Evolutionary conservation across 2,329 filamentous ascomycete genomes (phyloP).

Genomic region (Penicillium sp.): DNA sequence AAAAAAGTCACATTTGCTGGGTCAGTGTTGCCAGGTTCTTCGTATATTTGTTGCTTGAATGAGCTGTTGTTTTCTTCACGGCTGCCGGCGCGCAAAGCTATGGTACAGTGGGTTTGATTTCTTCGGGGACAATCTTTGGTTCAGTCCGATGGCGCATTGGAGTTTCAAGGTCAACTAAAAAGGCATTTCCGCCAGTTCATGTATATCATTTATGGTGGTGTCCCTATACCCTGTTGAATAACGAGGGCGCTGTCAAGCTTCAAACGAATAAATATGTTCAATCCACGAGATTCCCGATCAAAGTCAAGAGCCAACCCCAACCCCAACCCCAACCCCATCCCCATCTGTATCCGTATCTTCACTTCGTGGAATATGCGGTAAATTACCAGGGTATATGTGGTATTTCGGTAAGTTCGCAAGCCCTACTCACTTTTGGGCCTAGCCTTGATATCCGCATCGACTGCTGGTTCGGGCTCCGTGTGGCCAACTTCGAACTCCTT

Average conservation of each 20-base stretch:
- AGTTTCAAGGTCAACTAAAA: slow-evolving; percentile 29
- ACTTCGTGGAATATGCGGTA: neutral
- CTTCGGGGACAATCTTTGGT: slow-evolving; percentile 19
- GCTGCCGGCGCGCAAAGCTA: slow-evolving; percentile 18
- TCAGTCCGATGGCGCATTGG: slow-evolving; percentile 32
- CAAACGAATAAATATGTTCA: neutral
- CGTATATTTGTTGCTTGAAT: too few relatives aligned
- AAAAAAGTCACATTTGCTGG: too few relatives aligned
- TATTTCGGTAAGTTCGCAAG: neutral
- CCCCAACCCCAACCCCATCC: too few relatives aligned
- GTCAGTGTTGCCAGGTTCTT: too few relatives aligned
- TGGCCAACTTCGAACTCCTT: neutral
- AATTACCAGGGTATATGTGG: too few relatives aligned
- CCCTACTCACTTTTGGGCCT: neutral
- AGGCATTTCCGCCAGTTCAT: slow-evolving; percentile 14
- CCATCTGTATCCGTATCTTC: neutral
- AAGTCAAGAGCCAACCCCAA: neutral
- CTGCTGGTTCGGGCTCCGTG: neutral
- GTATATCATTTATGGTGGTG: slow-evolving; percentile 25
- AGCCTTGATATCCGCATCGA: neutral
- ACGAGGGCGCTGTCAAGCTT: neutral
- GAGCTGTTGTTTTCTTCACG: too few relatives aligned
- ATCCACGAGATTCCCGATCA: neutral
- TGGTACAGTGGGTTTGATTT: slow-evolving; percentile 15
- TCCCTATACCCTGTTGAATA: slow-evolving; percentile 23